phyloP scores from a whole-genome alignment of 176 grass and related monocot species.

The Themeda triandra region DNA sequence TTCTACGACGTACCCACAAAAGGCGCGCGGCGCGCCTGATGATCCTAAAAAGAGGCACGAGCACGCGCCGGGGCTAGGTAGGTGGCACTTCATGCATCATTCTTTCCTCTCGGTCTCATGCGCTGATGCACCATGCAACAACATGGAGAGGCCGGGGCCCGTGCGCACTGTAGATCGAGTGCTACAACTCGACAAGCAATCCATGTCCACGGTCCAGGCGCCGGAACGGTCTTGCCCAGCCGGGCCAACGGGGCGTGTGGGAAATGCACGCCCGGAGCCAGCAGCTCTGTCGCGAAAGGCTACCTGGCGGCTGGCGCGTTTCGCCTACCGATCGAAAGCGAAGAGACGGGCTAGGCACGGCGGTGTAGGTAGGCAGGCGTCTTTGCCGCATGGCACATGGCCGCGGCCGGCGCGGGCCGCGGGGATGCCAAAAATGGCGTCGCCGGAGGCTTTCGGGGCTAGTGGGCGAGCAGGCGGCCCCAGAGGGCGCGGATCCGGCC shows the following conservation, averaged over 20 bases:
- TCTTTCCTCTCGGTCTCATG: neutral
- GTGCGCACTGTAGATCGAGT: neutral
- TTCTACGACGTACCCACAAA: neutral
- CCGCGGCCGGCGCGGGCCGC: neutral
- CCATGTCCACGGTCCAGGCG: neutral
- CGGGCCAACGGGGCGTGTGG: neutral
- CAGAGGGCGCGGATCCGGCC: constrained; percentile 16
- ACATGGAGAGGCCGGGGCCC: neutral
- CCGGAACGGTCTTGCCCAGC: neutral
- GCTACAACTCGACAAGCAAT: no score
- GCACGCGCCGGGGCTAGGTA: neutral
- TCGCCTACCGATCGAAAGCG: neutral
- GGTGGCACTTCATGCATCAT: no score
- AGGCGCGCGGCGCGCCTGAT: neutral
- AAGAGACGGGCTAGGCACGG: neutral
- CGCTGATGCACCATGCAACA: neutral
- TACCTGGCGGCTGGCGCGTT: neutral
- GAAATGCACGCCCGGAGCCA: neutral
- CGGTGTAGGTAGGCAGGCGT: neutral
- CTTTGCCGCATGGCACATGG: neutral
- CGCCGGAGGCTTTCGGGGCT: constrained; percentile 26
- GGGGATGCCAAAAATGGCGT: constrained; percentile 49
- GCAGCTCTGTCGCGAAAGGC: neutral
- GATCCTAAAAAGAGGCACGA: neutral
- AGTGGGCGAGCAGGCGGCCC: constrained; percentile 16